These are phyloP conservation scores for Quercus tomentella DNA, from an alignment of 331 rosid species.

Conservation along the genomic window DNA sequence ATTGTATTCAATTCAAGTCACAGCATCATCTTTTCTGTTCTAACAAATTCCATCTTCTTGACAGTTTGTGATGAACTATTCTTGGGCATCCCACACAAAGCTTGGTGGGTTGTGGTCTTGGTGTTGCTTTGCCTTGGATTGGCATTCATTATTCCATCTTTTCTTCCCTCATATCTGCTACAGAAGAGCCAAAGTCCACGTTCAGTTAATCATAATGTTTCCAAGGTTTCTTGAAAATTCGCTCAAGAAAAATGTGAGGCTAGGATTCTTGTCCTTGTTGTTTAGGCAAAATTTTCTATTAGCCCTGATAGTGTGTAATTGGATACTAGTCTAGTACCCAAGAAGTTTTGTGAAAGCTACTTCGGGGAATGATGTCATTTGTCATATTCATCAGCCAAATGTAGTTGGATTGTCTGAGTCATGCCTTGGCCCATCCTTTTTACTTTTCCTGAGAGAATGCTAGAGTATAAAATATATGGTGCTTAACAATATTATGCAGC, in stretches of 20 bases:
- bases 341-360: too few species aligned
- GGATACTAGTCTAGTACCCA: background rate
- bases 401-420: too few species aligned
- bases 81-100: slow-evolving; percentile 70
- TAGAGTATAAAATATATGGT: background rate
- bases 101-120: slow-evolving; percentile 72
- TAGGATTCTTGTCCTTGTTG: background rate
- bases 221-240: slow-evolving; percentile 48
- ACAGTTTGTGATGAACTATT: slow-evolving; percentile 78
- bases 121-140: slow-evolving; percentile 57
- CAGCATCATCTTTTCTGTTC: background rate
- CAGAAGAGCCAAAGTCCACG: slow-evolving; percentile 26
- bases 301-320: background rate
- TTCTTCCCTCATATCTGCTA: slow-evolving; percentile 53
- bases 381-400: too few species aligned
- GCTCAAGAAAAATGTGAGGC: background rate
- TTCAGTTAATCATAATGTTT: slow-evolving; percentile 18
- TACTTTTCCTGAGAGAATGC: too few species aligned
- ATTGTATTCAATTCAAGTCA: background rate
- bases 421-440: too few species aligned
- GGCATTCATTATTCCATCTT: slow-evolving; percentile 53
- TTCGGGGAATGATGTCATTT: too few species aligned
- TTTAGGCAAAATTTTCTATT: background rate
- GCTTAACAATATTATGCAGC: background rate
- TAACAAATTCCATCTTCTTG: background rate